phyloP scores from a whole-genome alignment of 805 yeast genomes.

The Ogataea nakhonphanomensis region DNA sequence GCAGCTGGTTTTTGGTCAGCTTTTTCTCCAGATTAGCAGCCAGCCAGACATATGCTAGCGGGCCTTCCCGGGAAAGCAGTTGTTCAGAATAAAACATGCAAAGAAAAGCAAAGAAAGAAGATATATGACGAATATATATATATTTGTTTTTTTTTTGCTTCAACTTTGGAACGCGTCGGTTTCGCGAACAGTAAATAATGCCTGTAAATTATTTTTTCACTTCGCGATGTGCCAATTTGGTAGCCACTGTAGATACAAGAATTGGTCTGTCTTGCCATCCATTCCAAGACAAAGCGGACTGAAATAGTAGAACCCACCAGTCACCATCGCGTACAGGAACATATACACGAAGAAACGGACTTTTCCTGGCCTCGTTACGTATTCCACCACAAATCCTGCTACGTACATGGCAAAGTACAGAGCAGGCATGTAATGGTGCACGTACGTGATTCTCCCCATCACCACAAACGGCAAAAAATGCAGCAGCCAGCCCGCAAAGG shows the following conservation, averaged over 20 bases:
- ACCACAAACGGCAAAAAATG: constrained; percentile 73
- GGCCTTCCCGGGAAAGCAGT: constrained; percentile 67
- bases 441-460: constrained; percentile 85
- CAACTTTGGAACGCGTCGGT: constrained; percentile 7
- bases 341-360: constrained; percentile 36
- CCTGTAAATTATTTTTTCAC: neutral
- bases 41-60: constrained; percentile 86
- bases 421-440: constrained; percentile 84
- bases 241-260: constrained; percentile 46
- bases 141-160: constrained; percentile 3
- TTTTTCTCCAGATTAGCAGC: constrained; percentile 86
- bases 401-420: constrained; percentile 70
- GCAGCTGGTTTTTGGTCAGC: constrained; percentile 65
- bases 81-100: constrained; percentile 50
- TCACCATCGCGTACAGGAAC: constrained; percentile 39
- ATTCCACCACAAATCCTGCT: constrained; percentile 51
- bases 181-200: constrained; percentile 6
- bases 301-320: constrained; percentile 56
- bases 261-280: constrained; percentile 43
- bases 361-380: constrained; percentile 32
- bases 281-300: constrained; percentile 67
- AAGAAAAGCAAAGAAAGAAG: constrained; percentile 3
- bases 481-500: constrained; percentile 78
- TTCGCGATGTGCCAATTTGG: constrained; percentile 15
- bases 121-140: neutral